Base-by-base conservation (phyloP, 345 rosid species). In the Populus euphratica region DNA sequence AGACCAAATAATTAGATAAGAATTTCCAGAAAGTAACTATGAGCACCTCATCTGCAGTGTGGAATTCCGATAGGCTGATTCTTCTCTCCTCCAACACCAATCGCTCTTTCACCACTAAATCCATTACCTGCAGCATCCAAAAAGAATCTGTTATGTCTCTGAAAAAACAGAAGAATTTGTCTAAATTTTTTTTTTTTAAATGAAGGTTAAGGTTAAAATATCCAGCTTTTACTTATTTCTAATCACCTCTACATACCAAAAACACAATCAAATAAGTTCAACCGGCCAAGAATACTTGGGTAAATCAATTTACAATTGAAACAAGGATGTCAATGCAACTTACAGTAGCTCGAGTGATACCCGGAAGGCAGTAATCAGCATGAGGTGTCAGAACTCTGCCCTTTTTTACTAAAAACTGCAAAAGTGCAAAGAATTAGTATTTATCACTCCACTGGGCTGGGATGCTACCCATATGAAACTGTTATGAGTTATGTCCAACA, bases 281-380 rank as follows among this genome's bases (percentile, higher is more conserved):
- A 43, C 47, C 47, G 3, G 3, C 14, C 47, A 13, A 47, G 67
- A 23, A 63, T n/a, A 20, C 5, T 52, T 17, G 6, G 4, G n/a
- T 23, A 70, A 8, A 47, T 5, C 20, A 70, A 27, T 47, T 47
- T 47, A 47, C 52, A 47, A 47, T 47, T 47, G 18, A 49, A 17
- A 62, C 59, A 71, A 8, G 31, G 68, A 78, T 47, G 63, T 70
- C 49, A 62, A 70, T 36, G 71, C 17, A 78, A 79, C 95, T 87
- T 84, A 94, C 97, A 44, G 96, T 89, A 64, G 93, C 91, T 88
- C 93, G 83, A 50, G 96, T 94, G 80, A 92, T 91, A 47, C 98
- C 97, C 41, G 98, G 94, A 74, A 92, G 98, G 84, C 98, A 94
- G 82, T 88, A 92, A 87, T 94, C 98, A 54, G 96, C 94, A 62